Evolutionary conservation across 768 basidiomycete species (phyloP).

Genomic region (Hypsizygus marmoreus): DNA sequence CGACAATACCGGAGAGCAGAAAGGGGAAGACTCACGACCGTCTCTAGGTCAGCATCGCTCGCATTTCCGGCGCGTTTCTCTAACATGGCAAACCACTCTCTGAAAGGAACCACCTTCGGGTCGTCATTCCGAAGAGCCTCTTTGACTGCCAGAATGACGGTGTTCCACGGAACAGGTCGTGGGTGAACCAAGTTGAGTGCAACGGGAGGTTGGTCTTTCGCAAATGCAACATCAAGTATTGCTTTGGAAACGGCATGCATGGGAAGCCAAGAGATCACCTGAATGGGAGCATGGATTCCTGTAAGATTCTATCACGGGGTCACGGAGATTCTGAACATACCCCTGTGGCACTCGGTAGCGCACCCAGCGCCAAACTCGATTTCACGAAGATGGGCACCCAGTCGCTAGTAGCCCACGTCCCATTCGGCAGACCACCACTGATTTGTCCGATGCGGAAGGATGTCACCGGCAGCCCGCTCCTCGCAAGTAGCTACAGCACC

Average conservation of each 20-base stretch:
- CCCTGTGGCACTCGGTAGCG: slow-evolving; percentile 21
- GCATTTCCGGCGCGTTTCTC: slow-evolving; percentile 10
- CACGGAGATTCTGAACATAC: slow-evolving; percentile 17
- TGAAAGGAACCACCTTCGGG: slow-evolving; percentile 19
- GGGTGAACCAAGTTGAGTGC: slow-evolving; percentile 39
- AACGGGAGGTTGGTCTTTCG: slow-evolving; percentile 11
- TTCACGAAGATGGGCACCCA: slow-evolving; percentile 38
- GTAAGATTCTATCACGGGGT: not conserved
- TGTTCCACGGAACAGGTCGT: slow-evolving; percentile 30
- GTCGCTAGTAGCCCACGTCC: slow-evolving; percentile 34
- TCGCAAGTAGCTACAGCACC: slow-evolving; percentile 20
- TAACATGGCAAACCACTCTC: slow-evolving; percentile 21
- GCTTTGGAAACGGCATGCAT: slow-evolving; percentile 27
- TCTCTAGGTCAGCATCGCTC: slow-evolving; percentile 8
- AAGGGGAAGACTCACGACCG: slow-evolving; percentile 15
- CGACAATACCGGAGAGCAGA: not conserved
- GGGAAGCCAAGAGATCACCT: slow-evolving; percentile 39
- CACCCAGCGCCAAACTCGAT: slow-evolving; percentile 26
- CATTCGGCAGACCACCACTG: slow-evolving; percentile 28
- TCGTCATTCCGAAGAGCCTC: slow-evolving; percentile 4
- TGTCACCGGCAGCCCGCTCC: slow-evolving; percentile 23
- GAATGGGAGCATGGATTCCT: not conserved
- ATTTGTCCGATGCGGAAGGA: slow-evolving; percentile 35
- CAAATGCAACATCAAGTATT: slow-evolving; percentile 32
- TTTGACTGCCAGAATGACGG: slow-evolving; percentile 20